Evolutionary conservation across 208 protist species (phyloP).

Genomic region (Leishmania mexicana): DNA sequence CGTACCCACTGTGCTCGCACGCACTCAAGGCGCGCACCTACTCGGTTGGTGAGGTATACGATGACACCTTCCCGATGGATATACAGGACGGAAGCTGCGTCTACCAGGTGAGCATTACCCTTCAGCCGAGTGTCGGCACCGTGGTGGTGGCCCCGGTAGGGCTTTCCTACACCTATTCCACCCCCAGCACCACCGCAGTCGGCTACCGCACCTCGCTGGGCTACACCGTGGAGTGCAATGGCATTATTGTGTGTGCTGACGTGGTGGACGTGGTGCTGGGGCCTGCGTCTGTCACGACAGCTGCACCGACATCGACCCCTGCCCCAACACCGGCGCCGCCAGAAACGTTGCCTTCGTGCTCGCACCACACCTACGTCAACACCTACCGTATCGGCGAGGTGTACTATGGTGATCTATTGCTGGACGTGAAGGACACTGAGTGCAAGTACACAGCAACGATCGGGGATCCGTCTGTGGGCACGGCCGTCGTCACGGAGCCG

Average conservation of each 20-base stretch:
- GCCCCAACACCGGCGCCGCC: slow-evolving; percentile 8
- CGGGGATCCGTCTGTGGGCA: slow-evolving; percentile 29
- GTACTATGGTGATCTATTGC: slow-evolving; percentile 26
- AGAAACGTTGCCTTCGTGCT: slow-evolving; percentile 24
- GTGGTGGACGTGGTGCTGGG: slow-evolving; percentile 24
- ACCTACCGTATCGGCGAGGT: slow-evolving; percentile 33
- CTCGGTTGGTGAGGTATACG: slow-evolving; percentile 15
- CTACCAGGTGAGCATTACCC: slow-evolving; percentile 31
- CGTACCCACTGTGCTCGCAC: slow-evolving; percentile 23
- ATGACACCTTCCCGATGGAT: slow-evolving; percentile 39
- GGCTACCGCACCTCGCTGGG: slow-evolving; percentile 22
- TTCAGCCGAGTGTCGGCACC: slow-evolving; percentile 26
- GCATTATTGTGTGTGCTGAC: slow-evolving; percentile 40
- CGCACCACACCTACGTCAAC: slow-evolving; percentile 22
- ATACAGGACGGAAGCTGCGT: slow-evolving; percentile 26
- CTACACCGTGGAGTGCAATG: slow-evolving; percentile 44
- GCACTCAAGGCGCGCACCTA: slow-evolving; percentile 28
- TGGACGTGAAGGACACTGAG: slow-evolving; percentile 30
- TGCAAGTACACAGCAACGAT: slow-evolving; percentile 41
- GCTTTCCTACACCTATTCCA: slow-evolving; percentile 29
- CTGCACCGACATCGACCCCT: neutral
- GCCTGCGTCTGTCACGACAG: slow-evolving; percentile 11
- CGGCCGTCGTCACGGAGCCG: slow-evolving; percentile 16
- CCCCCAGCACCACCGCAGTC: slow-evolving; percentile 16
- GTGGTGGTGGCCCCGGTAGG: slow-evolving; percentile 13